Evolutionary conservation across 345 rosid species (phyloP).

Genomic region (Raphanus sativus): DNA sequence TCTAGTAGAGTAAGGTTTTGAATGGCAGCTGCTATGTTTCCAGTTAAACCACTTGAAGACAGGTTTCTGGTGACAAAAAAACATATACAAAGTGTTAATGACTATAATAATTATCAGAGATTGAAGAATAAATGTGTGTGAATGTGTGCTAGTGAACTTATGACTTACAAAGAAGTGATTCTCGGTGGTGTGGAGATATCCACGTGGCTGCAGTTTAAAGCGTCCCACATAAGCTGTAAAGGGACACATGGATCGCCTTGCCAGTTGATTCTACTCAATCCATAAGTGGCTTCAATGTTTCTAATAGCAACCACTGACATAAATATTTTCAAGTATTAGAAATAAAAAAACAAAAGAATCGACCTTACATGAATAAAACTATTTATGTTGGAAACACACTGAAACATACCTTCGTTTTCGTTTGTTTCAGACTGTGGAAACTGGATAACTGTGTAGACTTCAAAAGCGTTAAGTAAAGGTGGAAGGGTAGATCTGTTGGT

Average conservation of each 20-base stretch:
- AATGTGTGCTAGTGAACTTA: not conserved
- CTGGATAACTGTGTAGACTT: slow-evolving; percentile 11
- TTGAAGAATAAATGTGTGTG: not conserved
- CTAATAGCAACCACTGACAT: not conserved
- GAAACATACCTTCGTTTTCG: slow-evolving; percentile 23
- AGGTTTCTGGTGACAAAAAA: slow-evolving; percentile 32
- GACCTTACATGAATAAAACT: not conserved
- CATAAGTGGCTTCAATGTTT: slow-evolving; percentile 12
- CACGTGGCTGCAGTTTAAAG: slow-evolving; percentile 4
- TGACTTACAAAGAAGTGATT: slow-evolving; percentile 32
- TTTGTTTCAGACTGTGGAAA: slow-evolving; percentile 31
- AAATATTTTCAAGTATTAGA: not conserved
- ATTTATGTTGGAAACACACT: not conserved
- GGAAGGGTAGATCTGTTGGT: slow-evolving; percentile 36
- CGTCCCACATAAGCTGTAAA: slow-evolving; percentile 5
- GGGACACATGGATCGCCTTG: slow-evolving; percentile 38
- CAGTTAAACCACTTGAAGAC: slow-evolving; percentile 46
- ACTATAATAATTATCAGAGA: not conserved
- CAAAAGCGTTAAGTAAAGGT: slow-evolving; percentile 32
- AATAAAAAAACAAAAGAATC: not conserved
- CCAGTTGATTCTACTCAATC: slow-evolving; percentile 29
- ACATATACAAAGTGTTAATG: not conserved
- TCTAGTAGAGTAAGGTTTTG: slow-evolving; percentile 35
- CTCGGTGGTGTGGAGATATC: slow-evolving; percentile 20
- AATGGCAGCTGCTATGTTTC: slow-evolving; percentile 37